phyloP scores from a whole-genome alignment of 768 basidiomycete genomes.

The Macrolepiota fuliginosa region DNA sequence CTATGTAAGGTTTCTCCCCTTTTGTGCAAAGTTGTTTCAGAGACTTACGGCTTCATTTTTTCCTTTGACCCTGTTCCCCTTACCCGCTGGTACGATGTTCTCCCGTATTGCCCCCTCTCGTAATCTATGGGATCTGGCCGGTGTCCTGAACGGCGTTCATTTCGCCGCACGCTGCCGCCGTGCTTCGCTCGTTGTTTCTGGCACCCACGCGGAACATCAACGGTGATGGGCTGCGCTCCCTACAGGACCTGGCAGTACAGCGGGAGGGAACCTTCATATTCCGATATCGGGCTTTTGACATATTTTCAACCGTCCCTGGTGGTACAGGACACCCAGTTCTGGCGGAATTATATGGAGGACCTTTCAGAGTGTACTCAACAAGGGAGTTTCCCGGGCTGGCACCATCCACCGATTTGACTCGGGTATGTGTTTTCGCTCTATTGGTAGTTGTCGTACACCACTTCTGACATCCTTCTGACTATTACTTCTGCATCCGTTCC shows the following conservation, averaged over 20 bases:
- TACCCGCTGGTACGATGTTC: not conserved
- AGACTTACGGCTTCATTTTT: conserved; percentile 1
- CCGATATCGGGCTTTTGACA: conserved; percentile 71
- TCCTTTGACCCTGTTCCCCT: not conserved
- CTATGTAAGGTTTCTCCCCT: conserved; percentile 37
- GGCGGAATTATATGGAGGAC: conserved; percentile 64
- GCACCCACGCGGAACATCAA: not conserved
- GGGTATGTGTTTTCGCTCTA: conserved; percentile 35
- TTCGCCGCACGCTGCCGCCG: not conserved
- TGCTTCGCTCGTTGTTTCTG: not conserved
- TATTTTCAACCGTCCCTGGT: conserved; percentile 38
- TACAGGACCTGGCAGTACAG: conserved; percentile 67
- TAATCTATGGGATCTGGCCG: conserved; percentile 3
- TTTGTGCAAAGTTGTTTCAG: not conserved
- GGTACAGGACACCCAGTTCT: conserved; percentile 38
- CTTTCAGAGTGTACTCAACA: conserved; percentile 70
- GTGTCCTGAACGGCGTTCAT: not conserved
- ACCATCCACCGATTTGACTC: conserved; percentile 69
- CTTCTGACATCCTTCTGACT: not conserved
- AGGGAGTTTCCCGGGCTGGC: conserved; percentile 72
- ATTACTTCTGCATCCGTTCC: not conserved
- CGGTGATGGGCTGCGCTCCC: not conserved
- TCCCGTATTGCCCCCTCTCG: conserved; percentile 11
- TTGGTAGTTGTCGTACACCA: not conserved
- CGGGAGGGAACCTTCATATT: conserved; percentile 65